A percentile compares a stretch with the other conserved stretches of the same genome.
Evolutionary conservation across 2,329 filamentous ascomycete genomes (phyloP).

Genomic region (Sordariomycetes sp.): DNA sequence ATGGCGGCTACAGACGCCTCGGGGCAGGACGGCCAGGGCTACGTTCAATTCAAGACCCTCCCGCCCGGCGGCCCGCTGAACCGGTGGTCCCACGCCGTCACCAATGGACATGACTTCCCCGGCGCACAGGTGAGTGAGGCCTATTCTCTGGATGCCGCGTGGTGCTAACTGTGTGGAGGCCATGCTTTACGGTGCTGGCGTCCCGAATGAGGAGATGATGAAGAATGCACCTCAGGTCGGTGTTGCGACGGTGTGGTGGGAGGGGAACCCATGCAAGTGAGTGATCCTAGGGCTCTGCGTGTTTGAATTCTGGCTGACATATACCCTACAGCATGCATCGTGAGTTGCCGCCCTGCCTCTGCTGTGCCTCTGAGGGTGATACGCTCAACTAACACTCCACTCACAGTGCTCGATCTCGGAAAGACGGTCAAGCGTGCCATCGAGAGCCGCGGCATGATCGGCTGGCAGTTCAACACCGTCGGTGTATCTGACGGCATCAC

Average conservation of each 20-base stretch:
- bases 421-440: constrained; percentile 79
- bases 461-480: constrained; percentile 89
- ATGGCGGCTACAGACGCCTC: neutral
- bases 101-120: constrained; percentile 78
- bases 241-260: constrained; percentile 91
- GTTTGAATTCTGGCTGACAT: neutral
- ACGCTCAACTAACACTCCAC: neutral
- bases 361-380: neutral
- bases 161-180: constrained; percentile 39
- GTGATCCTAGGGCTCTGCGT: constrained; percentile 19
- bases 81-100: constrained; percentile 75
- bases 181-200: constrained; percentile 90
- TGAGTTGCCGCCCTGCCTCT: neutral
- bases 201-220: constrained; percentile 75
- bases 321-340: neutral
- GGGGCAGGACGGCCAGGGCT: constrained; percentile 21
- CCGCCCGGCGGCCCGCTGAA: constrained; percentile 55
- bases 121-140: constrained; percentile 63
- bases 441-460: constrained; percentile 75
- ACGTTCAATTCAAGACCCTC: constrained; percentile 40
- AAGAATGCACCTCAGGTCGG: constrained; percentile 86
- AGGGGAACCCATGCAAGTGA: constrained; percentile 92
- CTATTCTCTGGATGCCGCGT: neutral
- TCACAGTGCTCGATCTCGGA: constrained; percentile 69
- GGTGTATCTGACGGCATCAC: constrained; percentile 87